phyloP scores from a whole-genome alignment of 1,284 basidiomycete species.

The Malassezia sympodialis region DNA sequence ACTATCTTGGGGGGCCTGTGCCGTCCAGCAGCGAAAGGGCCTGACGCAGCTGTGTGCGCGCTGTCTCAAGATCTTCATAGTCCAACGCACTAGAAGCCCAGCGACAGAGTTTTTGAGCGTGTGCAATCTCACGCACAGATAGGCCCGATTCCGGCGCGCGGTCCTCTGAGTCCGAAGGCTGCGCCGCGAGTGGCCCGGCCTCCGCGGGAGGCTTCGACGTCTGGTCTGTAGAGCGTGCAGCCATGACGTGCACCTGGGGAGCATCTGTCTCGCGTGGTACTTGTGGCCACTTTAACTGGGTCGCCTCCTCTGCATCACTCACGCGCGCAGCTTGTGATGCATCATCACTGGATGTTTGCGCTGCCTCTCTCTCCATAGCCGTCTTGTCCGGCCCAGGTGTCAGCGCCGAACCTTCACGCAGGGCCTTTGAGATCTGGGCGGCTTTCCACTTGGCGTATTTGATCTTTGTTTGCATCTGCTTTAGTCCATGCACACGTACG shows the following conservation, averaged over 20 bases:
- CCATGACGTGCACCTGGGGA: neutral
- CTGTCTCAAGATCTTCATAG: conserved; percentile 43
- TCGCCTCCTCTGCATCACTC: neutral
- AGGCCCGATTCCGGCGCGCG: neutral
- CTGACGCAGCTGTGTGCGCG: conserved; percentile 31
- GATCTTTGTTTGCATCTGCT: conserved; percentile 64
- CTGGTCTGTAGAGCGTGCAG: neutral
- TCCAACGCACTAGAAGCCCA: conserved; percentile 42
- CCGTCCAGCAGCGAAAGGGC: conserved; percentile 36
- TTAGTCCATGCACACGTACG: conserved; percentile 22
- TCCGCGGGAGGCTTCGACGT: neutral
- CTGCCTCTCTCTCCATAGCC: neutral
- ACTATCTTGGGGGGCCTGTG: neutral
- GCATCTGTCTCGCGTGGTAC: neutral
- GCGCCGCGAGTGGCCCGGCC: neutral
- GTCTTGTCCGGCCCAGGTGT: conserved; percentile 21
- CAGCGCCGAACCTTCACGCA: conserved; percentile 58
- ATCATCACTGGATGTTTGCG: too few species aligned
- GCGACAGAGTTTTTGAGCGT: conserved; percentile 37
- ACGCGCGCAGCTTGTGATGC: too few species aligned
- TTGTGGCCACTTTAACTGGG: neutral
- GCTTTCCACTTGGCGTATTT: conserved; percentile 89
- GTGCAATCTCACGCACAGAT: conserved; percentile 4
- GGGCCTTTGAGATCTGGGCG: conserved; percentile 72
- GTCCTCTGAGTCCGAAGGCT: too few species aligned